Conservation (phyloP, 2,329 filamentous ascomycete genomes). For the Tolypocladium paradoxum region DNA sequence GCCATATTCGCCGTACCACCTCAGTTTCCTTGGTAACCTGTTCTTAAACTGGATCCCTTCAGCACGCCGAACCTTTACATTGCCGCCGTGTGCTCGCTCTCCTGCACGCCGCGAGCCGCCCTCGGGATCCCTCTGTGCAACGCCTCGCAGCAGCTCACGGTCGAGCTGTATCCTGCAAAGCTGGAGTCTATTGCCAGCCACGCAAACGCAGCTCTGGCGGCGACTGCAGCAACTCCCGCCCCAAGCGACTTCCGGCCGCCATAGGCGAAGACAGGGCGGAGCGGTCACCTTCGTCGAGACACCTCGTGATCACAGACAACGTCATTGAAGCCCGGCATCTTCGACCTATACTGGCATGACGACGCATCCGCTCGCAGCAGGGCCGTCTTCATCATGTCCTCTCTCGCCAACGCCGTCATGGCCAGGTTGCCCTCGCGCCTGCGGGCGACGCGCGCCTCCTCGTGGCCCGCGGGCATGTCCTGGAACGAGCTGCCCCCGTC, state of each 20-base stretch:
- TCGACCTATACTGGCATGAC: slow-evolving; percentile 5
- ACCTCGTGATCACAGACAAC: not conserved
- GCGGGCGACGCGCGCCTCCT: not conserved
- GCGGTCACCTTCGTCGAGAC: no score
- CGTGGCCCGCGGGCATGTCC: slow-evolving; percentile 2
- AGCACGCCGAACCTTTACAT: not conserved
- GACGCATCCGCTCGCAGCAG: not conserved
- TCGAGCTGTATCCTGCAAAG: slow-evolving; percentile 8
- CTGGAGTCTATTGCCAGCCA: slow-evolving; percentile 5
- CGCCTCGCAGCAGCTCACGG: slow-evolving; percentile 1
- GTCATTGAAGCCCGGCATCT: not conserved
- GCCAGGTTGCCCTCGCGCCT: not conserved
- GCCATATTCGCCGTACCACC: not conserved
- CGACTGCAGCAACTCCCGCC: slow-evolving; percentile 3
- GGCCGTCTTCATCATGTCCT: slow-evolving; percentile 1
- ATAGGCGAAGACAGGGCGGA: slow-evolving; percentile 1
- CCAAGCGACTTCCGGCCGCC: slow-evolving; percentile 5
- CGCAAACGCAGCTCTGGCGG: slow-evolving; percentile 8
- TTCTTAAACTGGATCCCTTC: not conserved
- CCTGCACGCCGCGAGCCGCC: not conserved
- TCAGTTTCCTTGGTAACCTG: not conserved
- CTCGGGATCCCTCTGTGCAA: not conserved
- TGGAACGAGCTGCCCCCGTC: slow-evolving; percentile 4
- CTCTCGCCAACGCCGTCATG: slow-evolving; percentile 1
- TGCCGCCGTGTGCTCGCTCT: not conserved